phyloP scores from a whole-genome alignment of 2,329 filamentous ascomycete genomes.

The Emericellopsis atlantica region DNA sequence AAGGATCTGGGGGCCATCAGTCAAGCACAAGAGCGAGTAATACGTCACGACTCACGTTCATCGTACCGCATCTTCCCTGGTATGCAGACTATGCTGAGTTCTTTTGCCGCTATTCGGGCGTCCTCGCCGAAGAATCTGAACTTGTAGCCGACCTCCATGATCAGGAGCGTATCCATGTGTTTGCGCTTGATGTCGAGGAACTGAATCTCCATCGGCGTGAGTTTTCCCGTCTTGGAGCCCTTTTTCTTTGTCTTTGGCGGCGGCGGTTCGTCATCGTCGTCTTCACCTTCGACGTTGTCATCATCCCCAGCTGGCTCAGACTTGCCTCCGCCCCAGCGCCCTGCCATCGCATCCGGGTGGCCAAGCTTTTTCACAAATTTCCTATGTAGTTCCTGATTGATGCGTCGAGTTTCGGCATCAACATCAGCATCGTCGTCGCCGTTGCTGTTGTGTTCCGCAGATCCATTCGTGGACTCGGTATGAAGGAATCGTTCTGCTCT shows the following conservation, averaged over 20 bases:
- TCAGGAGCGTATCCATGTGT: conserved; percentile 77
- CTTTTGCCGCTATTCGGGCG: conserved; percentile 76
- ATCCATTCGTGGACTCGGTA: no score
- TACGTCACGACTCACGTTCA: conserved; percentile 46
- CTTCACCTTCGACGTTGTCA: conserved; percentile 44
- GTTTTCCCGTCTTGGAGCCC: conserved; percentile 55
- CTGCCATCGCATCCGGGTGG: conserved; percentile 67
- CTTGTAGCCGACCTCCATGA: conserved; percentile 96
- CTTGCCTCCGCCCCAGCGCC: conserved; percentile 43
- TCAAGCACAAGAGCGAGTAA: not conserved
- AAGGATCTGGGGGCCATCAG: conserved; percentile 44
- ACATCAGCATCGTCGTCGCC: conserved; percentile 30
- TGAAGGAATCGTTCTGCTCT: conserved; percentile 35
- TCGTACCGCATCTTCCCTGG: conserved; percentile 92
- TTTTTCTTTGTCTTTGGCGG: conserved; percentile 53
- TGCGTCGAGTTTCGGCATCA: conserved; percentile 35
- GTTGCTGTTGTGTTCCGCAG: conserved; percentile 27
- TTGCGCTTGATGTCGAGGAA: conserved; percentile 89
- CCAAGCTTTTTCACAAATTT: conserved; percentile 88
- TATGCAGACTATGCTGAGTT: conserved; percentile 90
- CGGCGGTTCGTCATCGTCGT: conserved; percentile 37
- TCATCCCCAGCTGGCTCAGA: conserved; percentile 20
- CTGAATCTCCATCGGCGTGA: conserved; percentile 91
- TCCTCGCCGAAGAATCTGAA: conserved; percentile 97
- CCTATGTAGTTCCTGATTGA: conserved; percentile 62